phyloP scores from a whole-genome alignment of 768 basidiomycete genomes.

The Mycena chlorophos region DNA sequence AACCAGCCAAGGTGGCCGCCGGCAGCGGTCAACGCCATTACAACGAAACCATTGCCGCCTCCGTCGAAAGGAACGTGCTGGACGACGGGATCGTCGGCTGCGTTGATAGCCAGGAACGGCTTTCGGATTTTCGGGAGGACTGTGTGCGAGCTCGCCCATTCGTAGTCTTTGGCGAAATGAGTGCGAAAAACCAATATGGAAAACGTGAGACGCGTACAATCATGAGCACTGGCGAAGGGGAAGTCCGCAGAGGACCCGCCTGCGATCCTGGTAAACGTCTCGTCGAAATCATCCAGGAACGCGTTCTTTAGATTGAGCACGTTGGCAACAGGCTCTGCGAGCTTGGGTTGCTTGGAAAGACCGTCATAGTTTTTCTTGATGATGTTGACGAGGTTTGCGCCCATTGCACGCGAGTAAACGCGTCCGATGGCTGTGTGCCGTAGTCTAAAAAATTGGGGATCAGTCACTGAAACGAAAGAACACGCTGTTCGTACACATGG shows the following conservation, averaged over 20 bases:
- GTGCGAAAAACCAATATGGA: not conserved
- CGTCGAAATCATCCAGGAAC: constrained; percentile 59
- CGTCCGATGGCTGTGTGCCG: constrained; percentile 57
- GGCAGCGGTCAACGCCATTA: constrained; percentile 58
- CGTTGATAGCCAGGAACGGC: constrained; percentile 74
- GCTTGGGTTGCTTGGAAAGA: constrained; percentile 52
- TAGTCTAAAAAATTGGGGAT: constrained; percentile 36
- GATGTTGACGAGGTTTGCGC: constrained; percentile 63
- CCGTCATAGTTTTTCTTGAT: constrained; percentile 50
- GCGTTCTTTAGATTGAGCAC: constrained; percentile 52
- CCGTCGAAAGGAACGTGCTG: constrained; percentile 59
- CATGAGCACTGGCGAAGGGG: constrained; percentile 46
- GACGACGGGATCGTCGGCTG: constrained; percentile 78
- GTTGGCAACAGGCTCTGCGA: constrained; percentile 48
- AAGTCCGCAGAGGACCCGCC: constrained; percentile 65
- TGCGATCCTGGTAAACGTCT: constrained; percentile 62
- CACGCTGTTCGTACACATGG: constrained; percentile 37
- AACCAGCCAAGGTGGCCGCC: constrained; percentile 90
- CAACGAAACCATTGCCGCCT: constrained; percentile 52
- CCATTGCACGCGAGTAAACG: constrained; percentile 81
- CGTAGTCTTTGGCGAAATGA: constrained; percentile 33
- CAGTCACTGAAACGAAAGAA: constrained; percentile 9
- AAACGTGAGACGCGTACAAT: constrained; percentile 24
- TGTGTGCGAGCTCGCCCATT: constrained; percentile 57
- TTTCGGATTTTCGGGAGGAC: constrained; percentile 60